Evolutionary conservation across 1,284 basidiomycete genomes (phyloP).

Genomic region (Caloboletus firmus): DNA sequence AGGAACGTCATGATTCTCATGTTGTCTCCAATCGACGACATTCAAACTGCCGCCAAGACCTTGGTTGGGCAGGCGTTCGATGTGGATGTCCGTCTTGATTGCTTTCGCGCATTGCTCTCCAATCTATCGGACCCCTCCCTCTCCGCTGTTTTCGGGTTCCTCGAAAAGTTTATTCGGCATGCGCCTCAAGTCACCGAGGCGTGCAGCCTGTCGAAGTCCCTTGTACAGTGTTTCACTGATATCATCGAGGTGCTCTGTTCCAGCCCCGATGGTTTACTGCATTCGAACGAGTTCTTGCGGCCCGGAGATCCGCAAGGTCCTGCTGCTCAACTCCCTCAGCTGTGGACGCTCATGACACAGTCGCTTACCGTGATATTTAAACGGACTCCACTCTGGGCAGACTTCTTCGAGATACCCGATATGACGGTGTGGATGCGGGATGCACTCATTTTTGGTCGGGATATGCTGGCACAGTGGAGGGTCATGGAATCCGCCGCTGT

Average conservation of each 20-base stretch:
- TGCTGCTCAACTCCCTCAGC: slow-evolving; percentile 56
- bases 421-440: slow-evolving; percentile 98
- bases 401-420: slow-evolving; percentile 72
- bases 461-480: slow-evolving; percentile 77
- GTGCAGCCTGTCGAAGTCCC: slow-evolving; percentile 79
- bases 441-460: slow-evolving; percentile 86
- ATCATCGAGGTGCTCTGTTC: slow-evolving; percentile 85
- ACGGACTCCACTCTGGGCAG: slow-evolving; percentile 79
- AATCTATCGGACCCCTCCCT: slow-evolving; percentile 65
- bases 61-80: slow-evolving; percentile 82
- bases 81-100: slow-evolving; percentile 82
- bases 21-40: slow-evolving; percentile 74
- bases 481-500: slow-evolving; percentile 73
- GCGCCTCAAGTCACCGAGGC: slow-evolving; percentile 76
- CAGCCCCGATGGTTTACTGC: slow-evolving; percentile 66
- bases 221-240: slow-evolving; percentile 90
- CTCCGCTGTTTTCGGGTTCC: slow-evolving; percentile 65
- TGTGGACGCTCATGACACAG: slow-evolving; percentile 84
- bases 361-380: slow-evolving; percentile 83
- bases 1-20: slow-evolving; percentile 66
- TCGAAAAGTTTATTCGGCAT: slow-evolving; percentile 64
- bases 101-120: slow-evolving; percentile 74
- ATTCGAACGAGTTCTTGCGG: slow-evolving; percentile 55
- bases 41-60: slow-evolving; percentile 73
- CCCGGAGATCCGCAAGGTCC: slow-evolving; percentile 46